Evolutionary conservation across 495 filamentous ascomycete species (phyloP).

Genomic region (Trichoderma parareesei): DNA sequence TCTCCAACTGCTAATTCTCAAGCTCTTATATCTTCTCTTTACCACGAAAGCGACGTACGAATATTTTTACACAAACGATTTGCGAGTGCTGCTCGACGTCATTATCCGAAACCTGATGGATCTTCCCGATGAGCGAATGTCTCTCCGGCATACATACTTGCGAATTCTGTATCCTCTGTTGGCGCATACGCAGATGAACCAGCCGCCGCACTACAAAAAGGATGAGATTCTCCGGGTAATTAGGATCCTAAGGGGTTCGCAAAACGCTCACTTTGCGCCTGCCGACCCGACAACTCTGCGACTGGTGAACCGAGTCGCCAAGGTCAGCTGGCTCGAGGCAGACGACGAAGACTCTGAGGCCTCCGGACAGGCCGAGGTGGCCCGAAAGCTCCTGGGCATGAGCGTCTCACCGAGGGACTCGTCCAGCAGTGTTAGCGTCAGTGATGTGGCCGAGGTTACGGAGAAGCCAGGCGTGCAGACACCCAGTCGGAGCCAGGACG

Average conservation of each 20-base stretch:
- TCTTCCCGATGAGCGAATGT: conserved; percentile 69
- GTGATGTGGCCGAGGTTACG: conserved; percentile 68
- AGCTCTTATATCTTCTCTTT: conserved; percentile 90
- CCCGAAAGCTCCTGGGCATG: conserved; percentile 40
- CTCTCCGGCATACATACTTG: conserved; percentile 94
- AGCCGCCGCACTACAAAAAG: conserved; percentile 83
- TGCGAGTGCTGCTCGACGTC: conserved; percentile 90
- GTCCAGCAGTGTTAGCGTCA: conserved; percentile 56
- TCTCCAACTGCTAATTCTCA: conserved; percentile 87
- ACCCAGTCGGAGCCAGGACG: conserved; percentile 51
- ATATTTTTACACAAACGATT: conserved; percentile 97
- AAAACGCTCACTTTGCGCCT: conserved; percentile 77
- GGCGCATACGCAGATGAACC: conserved; percentile 78
- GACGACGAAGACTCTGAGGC: conserved; percentile 31
- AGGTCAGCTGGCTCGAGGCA: conserved; percentile 66
- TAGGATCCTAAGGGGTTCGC: conserved; percentile 50
- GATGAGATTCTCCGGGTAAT: conserved; percentile 75
- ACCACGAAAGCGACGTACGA: conserved; percentile 85
- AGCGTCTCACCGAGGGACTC: conserved; percentile 38
- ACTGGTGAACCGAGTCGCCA: conserved; percentile 71
- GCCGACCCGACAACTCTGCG: conserved; percentile 83
- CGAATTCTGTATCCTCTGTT: conserved; percentile 87
- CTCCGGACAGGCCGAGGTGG: conserved; percentile 35
- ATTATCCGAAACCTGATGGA: conserved; percentile 94
- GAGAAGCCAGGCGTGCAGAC: conserved; percentile 83